Conservation (phyloP, 495 filamentous ascomycete genomes). For the Neurospora sp. region DNA sequence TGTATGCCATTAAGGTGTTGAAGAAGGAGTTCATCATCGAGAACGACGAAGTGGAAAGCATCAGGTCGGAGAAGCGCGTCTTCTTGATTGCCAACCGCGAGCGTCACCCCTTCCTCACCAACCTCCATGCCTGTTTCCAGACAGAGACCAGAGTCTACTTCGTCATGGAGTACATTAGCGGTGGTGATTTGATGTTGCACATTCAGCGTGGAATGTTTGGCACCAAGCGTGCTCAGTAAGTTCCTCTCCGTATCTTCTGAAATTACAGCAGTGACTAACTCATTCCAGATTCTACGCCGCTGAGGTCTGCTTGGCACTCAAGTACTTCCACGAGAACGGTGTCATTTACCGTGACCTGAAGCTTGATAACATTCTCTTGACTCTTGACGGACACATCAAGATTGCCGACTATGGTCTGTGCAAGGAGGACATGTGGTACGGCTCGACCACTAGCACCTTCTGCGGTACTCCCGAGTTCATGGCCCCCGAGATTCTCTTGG, state of each 20-base stretch:
- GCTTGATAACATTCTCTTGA: slow-evolving; percentile 96
- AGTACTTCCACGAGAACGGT: slow-evolving; percentile 99
- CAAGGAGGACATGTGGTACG: slow-evolving; percentile 99
- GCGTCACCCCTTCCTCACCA: slow-evolving; percentile 91
- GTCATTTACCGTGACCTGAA: slow-evolving; percentile 99
- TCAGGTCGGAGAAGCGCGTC: slow-evolving; percentile 92
- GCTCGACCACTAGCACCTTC: slow-evolving; percentile 92
- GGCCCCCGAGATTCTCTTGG: slow-evolving; percentile 97
- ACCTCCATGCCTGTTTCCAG: slow-evolving; percentile 96
- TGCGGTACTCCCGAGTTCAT: slow-evolving; percentile 99
- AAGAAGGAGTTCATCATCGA: slow-evolving; percentile 99
- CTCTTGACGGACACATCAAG: slow-evolving; percentile 95
- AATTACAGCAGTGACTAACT: not conserved
- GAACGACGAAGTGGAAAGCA: slow-evolving; percentile 99
- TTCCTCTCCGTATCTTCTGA: not conserved
- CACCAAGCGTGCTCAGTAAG: slow-evolving; percentile 76
- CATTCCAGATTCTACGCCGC: slow-evolving; percentile 70
- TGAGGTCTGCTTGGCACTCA: slow-evolving; percentile 92
- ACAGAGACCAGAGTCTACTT: slow-evolving; percentile 98
- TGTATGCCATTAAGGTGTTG: slow-evolving; percentile 98
- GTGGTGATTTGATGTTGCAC: slow-evolving; percentile 97
- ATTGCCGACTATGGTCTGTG: slow-evolving; percentile 98
- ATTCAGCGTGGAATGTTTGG: slow-evolving; percentile 97
- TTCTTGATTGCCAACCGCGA: slow-evolving; percentile 97
- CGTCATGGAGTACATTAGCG: slow-evolving; percentile 99